phyloP scores from a whole-genome alignment of 2,329 filamentous ascomycete genomes.

The Penicillium sp. region DNA sequence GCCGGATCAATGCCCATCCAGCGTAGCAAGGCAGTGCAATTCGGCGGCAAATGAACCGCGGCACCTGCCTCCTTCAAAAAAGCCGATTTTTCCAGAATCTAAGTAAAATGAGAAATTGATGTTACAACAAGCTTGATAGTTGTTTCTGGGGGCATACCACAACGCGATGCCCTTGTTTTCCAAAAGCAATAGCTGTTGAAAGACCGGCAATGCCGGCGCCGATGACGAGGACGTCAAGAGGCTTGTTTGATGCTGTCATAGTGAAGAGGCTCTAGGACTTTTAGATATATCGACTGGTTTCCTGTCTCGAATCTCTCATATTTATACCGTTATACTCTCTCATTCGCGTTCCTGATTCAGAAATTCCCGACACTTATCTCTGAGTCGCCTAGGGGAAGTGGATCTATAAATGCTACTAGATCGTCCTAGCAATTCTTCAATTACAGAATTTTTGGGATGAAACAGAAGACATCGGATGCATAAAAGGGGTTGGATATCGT shows the following conservation, averaged over 20 bases:
- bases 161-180: slow-evolving; percentile 35
- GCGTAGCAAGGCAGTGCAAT: slow-evolving; percentile 28
- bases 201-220: slow-evolving; percentile 39
- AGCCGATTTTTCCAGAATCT: slow-evolving; percentile 33
- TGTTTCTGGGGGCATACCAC: slow-evolving; percentile 25
- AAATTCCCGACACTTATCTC: neutral
- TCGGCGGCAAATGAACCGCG: slow-evolving; percentile 29
- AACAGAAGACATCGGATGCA: neutral
- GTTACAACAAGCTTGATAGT: neutral
- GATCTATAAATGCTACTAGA: neutral
- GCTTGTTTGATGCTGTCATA: neutral
- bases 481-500: neutral
- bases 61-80: slow-evolving; percentile 29
- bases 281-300: neutral
- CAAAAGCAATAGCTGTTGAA: slow-evolving; percentile 34
- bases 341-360: neutral
- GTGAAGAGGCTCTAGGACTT: neutral
- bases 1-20: slow-evolving; percentile 27
- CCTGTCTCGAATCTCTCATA: neutral
- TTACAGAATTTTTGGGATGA: neutral
- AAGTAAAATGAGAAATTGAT: neutral
- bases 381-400: neutral
- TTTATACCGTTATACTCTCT: neutral
- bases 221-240: slow-evolving; percentile 28
- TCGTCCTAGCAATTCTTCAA: neutral